Base-by-base conservation (phyloP, 2,329 filamentous ascomycete species). In the Periconia macrospinosa region DNA sequence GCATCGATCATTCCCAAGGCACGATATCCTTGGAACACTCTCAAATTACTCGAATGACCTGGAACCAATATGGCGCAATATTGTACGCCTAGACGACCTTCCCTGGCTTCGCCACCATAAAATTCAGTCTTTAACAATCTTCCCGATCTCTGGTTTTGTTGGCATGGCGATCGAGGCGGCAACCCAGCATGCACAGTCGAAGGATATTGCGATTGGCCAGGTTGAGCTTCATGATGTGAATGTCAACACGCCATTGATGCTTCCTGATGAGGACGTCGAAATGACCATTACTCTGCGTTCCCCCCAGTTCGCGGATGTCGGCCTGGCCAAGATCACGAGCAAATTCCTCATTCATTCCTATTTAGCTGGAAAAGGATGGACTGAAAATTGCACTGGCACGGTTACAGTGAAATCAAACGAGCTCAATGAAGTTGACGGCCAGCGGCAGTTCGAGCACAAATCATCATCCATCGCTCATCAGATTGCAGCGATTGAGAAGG, bases 331-430 rank as follows among this genome's bases (percentile, higher is more conserved):
- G 20, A 44, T 20, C 33, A 41, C 33, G 15, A 52, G 54, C 17
- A 41, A 56, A 10, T 86, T 86, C 68, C 70, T 76, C 1, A 81
- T 86, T 23, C 81, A 77, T 44, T 84, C 83, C 0, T 84, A 78
- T 77, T 77, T 77, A 0, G 74, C 76, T 14, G 75, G 69, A 13
- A 75, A 80, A 41, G 79, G 80, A 11, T 86, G 84, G 84, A 78
- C 79, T 0, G 81, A 86, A 60, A 80, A 87, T 61, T 86, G 83
- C 63, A 60, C 55, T 17, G 67, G 67, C 15, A 33, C 43, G 9
- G 73, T 85, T 69, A 75, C 6, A 74, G 80, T 3, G 68, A 70
- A 44, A 57, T 66, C 9, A 59, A 60, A 8, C 33, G 71, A 77
- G 13, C 55, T 64, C 1, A 78, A 80, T 54, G 74, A 75, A 6